phyloP scores from a whole-genome alignment of 768 basidiomycete genomes.

The Boletus reticuloceps region DNA sequence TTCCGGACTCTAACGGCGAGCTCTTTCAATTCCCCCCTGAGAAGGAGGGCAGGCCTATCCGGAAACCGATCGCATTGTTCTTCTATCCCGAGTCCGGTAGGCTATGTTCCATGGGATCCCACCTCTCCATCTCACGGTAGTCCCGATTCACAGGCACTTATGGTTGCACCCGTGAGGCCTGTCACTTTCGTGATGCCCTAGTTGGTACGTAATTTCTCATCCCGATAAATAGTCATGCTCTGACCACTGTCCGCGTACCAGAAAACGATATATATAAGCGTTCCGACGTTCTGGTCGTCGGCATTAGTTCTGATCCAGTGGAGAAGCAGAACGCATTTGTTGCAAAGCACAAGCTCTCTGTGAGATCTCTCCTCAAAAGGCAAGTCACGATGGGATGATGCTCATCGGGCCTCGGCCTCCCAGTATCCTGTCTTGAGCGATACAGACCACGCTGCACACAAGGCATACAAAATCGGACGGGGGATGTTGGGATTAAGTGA shows the following conservation, averaged over 20 bases:
- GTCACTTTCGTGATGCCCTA: constrained; percentile 78
- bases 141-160: constrained; percentile 48
- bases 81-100: constrained; percentile 75
- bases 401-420: not conserved
- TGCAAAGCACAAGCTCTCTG: constrained; percentile 64
- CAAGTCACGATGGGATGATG: not conserved
- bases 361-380: constrained; percentile 30
- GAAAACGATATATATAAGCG: constrained; percentile 66
- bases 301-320: constrained; percentile 71
- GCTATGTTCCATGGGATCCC: constrained; percentile 12
- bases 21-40: constrained; percentile 60
- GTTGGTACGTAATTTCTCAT: constrained; percentile 42
- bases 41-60: constrained; percentile 34
- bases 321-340: constrained; percentile 74
- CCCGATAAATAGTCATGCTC: not conserved
- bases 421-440: constrained; percentile 85
- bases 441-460: constrained; percentile 54
- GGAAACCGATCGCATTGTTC: constrained; percentile 65
- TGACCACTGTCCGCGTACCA: constrained; percentile 20
- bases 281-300: constrained; percentile 64
- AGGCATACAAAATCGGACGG: constrained; percentile 64
- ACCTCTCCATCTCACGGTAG: not conserved
- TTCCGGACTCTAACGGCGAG: constrained; percentile 63
- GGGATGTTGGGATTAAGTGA: constrained; percentile 63
- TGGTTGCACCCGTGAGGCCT: constrained; percentile 82